Evolutionary conservation across 2,329 filamentous ascomycete genomes (phyloP).

Genomic region (Diaporthe nobilis): DNA sequence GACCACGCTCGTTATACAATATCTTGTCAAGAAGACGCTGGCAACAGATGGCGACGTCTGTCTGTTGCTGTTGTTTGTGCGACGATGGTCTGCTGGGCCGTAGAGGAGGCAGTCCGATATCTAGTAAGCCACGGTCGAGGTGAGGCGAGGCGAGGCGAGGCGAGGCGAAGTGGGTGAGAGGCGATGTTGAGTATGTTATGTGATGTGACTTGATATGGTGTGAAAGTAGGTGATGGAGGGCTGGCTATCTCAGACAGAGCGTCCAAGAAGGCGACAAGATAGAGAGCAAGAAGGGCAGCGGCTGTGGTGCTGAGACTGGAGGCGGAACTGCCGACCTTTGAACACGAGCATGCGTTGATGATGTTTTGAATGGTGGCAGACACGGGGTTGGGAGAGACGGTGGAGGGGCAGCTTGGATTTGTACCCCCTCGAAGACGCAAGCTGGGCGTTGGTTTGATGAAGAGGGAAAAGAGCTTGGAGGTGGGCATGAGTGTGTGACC

Average conservation of each 20-base stretch:
- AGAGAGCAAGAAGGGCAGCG: slow-evolving; percentile 3
- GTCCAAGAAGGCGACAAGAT: neutral
- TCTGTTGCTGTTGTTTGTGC: slow-evolving; percentile 21
- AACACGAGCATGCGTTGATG: slow-evolving; percentile 27
- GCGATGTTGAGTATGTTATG: neutral
- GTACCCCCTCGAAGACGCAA: slow-evolving; percentile 40
- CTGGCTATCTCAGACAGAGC: neutral
- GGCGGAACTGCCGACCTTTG: slow-evolving; percentile 17
- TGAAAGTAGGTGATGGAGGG: neutral
- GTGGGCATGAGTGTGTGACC: slow-evolving; percentile 33
- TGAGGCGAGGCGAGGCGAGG: neutral
- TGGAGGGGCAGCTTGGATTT: slow-evolving; percentile 43
- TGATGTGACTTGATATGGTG: neutral
- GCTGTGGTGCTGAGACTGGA: slow-evolving; percentile 17
- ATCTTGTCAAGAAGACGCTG: neutral
- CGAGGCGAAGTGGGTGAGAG: neutral
- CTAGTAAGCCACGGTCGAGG: neutral
- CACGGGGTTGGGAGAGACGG: slow-evolving; percentile 35
- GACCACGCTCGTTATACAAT: slow-evolving; percentile 35
- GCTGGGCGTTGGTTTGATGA: slow-evolving; percentile 38
- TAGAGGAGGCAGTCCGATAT: slow-evolving; percentile 5
- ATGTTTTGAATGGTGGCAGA: slow-evolving; percentile 38
- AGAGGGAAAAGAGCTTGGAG: slow-evolving; percentile 31
- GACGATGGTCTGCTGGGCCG: slow-evolving; percentile 26
- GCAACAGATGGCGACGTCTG: neutral